Evolutionary conservation across 2,329 filamentous ascomycete species (phyloP), one percentile per base, ranked within the genome.

Genomic region (Colletotrichum abscissum): DNA sequence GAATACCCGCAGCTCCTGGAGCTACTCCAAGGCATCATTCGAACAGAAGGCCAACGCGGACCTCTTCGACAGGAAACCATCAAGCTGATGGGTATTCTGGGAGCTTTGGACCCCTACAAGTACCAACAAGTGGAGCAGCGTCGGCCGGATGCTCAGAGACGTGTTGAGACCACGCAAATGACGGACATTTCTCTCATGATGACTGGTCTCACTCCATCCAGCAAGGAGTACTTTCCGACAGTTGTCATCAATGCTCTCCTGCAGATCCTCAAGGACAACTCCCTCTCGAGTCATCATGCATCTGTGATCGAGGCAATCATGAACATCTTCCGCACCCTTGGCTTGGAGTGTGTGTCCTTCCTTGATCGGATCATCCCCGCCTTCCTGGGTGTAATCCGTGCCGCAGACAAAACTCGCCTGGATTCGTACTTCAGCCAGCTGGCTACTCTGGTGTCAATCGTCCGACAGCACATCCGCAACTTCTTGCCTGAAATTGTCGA

Each of bases 351-450:
- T 81, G 96, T 99, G 9, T 94, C 95, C 0, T 99, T 98, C 82
- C 90, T 99, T 1, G 93, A 94, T 74, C 93, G 97, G 74, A 98
- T 99, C 74, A 94, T 99, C 38, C 97, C 97, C 0, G 97, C 95
- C 0, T 99, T 99, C 79, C 88, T 99, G 55, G 88, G 91, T 19
- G 96, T 99, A 69, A 98, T 99, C 74, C 90, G 93, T 77, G 93
- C 93, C 63, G 95, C 95, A 6, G 91, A 94, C 19, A 87, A 90
- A 2, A 93, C 91, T 63, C 91, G 94, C 49, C 89, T 98, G 0
- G 97, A 99, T 80, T 96, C 95, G 2, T 99, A 99, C 81, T 99
- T 99, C 85, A 99, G 97, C 79, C 97, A 99, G 81, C 88, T 99
- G 65, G 95, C 95, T 56, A 93, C 96, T 52, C 87, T 99, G 24